phyloP scores from a whole-genome alignment of 2,329 filamentous ascomycete species.

The Beauveria asiatica region DNA sequence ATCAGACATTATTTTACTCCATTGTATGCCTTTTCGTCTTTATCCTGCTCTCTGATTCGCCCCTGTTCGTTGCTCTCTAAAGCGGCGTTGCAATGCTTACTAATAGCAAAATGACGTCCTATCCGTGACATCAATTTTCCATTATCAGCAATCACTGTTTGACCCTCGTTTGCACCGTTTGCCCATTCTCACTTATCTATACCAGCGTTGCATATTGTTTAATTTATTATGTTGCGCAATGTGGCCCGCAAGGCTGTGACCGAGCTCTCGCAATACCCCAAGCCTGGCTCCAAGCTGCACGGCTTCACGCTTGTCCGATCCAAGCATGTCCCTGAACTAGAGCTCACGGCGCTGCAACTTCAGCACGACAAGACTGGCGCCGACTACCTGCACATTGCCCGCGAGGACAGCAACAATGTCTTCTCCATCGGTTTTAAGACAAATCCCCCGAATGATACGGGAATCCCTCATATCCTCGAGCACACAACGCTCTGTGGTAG shows the following conservation, averaged over 20 bases:
- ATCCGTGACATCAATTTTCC: neutral
- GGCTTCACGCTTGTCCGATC: conserved; percentile 85
- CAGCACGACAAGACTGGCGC: conserved; percentile 93
- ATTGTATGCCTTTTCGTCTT: no score
- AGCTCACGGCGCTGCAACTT: conserved; percentile 82
- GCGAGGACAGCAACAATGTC: conserved; percentile 97
- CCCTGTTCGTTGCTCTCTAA: neutral
- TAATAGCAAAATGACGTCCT: conserved; percentile 7
- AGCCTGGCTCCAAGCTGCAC: conserved; percentile 76
- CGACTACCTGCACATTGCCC: conserved; percentile 89
- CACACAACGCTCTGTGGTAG: conserved; percentile 96
- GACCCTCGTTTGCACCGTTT: neutral
- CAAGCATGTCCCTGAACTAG: conserved; percentile 89
- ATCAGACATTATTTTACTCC: no score
- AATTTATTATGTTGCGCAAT: conserved; percentile 41
- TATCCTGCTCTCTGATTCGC: no score
- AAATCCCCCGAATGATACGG: conserved; percentile 92
- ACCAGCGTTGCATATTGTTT: neutral
- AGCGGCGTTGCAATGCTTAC: conserved; percentile 9
- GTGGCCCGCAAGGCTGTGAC: conserved; percentile 58
- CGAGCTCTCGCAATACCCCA: conserved; percentile 66
- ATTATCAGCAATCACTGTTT: neutral
- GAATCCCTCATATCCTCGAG: conserved; percentile 93
- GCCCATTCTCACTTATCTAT: neutral
- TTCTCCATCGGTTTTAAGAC: conserved; percentile 99